Evolutionary conservation across 495 filamentous ascomycete species (phyloP).

Genomic region (Lasiosphaeris hirsuta): DNA sequence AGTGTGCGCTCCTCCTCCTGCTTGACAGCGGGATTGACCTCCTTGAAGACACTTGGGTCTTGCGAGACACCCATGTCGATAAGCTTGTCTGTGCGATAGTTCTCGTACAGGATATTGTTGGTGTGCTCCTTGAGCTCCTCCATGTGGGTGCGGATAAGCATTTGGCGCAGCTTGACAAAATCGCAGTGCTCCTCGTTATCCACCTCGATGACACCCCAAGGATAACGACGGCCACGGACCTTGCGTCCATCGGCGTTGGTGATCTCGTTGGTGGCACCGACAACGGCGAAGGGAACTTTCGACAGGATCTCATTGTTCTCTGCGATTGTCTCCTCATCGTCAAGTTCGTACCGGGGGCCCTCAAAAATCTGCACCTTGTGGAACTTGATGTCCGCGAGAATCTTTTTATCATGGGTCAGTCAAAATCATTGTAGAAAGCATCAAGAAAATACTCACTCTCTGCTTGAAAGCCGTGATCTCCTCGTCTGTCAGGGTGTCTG

Average conservation of each 20-base stretch:
- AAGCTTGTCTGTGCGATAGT: constrained; percentile 99
- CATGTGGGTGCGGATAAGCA: constrained; percentile 99
- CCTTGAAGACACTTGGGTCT: constrained; percentile 98
- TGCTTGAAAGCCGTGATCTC: constrained; percentile 92
- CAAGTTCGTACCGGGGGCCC: constrained; percentile 94
- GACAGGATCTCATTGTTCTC: constrained; percentile 99
- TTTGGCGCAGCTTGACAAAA: constrained; percentile 98
- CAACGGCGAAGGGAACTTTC: constrained; percentile 97
- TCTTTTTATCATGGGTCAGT: constrained; percentile 52
- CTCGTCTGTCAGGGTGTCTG: constrained; percentile 96
- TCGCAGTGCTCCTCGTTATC: constrained; percentile 99
- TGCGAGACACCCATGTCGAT: constrained; percentile 97
- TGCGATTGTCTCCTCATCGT: constrained; percentile 98
- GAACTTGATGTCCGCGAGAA: constrained; percentile 92
- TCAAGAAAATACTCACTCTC: constrained; percentile 59
- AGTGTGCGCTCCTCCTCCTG: constrained; percentile 97
- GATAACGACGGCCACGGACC: constrained; percentile 93
- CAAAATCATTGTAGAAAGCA: background rate
- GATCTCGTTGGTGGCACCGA: constrained; percentile 93
- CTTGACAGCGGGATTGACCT: constrained; percentile 99
- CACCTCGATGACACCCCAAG: constrained; percentile 98
- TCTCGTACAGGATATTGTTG: constrained; percentile 97
- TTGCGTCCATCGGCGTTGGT: constrained; percentile 87
- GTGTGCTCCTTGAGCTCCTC: constrained; percentile 99
- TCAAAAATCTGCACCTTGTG: constrained; percentile 99